Conservation (phyloP, 345 rosid genomes). For the Populus euphratica region DNA sequence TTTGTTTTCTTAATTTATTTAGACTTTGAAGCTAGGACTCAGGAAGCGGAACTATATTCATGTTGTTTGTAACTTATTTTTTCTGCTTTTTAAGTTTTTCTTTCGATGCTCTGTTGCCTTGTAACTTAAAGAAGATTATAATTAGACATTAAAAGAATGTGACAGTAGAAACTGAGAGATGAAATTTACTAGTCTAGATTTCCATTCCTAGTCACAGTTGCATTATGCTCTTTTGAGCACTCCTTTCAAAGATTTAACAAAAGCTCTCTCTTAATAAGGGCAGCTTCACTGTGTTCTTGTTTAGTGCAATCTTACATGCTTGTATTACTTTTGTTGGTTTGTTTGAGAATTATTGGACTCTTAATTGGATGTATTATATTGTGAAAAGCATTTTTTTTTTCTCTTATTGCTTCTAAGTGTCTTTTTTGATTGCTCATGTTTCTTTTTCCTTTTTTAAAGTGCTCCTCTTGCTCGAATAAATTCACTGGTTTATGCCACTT, state of each 20-base stretch:
- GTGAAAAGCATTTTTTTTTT: background rate
- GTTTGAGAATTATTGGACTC: background rate
- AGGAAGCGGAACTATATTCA: too few species aligned
- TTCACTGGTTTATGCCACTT: slow-evolving; percentile 78
- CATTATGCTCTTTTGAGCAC: background rate
- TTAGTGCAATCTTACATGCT: background rate
- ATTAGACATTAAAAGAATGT: background rate
- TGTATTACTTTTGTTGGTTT: background rate
- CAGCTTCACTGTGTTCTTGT: background rate
- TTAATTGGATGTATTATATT: background rate
- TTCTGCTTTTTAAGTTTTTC: background rate
- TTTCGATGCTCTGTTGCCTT: too few species aligned
- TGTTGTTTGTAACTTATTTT: background rate
- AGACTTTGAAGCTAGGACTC: too few species aligned
- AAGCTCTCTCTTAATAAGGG: background rate
- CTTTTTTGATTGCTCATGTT: slow-evolving; percentile 4
- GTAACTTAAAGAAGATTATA: too few species aligned
- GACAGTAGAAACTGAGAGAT: background rate
- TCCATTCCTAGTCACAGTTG: background rate
- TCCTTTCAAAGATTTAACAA: background rate
- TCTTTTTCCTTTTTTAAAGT: slow-evolving; percentile 31
- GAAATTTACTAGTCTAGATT: background rate
- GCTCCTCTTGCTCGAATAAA: slow-evolving; percentile 79
- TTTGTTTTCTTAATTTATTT: too few species aligned
- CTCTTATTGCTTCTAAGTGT: background rate